Evolutionary conservation across 2,329 filamentous ascomycete species (phyloP), one percentile per base, ranked within the genome.

Genomic region (Nemania bipapillata): DNA sequence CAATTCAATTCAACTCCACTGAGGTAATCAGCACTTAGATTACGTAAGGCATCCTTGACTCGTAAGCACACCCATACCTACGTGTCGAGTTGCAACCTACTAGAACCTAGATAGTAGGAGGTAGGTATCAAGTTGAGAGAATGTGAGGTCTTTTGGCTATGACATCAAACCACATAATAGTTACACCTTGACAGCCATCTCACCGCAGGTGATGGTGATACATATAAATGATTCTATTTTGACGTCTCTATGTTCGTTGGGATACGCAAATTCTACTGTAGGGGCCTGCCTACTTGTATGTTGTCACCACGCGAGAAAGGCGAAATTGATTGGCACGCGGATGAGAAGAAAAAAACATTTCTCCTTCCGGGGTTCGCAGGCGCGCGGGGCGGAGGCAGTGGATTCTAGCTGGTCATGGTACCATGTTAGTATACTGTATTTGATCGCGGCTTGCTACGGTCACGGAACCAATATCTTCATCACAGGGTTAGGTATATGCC

Each of bases 21-120:
- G 30, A 53, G 30, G 30, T 45, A 17, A 53, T 57, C 35, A 35
- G 54, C 52, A 47, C n/a, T 63, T 47, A 24, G 26, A n/a, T 63
- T 61, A 52, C 55, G n/a, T 52, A 60, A 47, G 53, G 28, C 42
- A 57, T 54, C 56, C 20, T 65, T 68, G 68, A 70, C 68, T 70
- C 68, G 56, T 61, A 65, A 59, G 28, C 40, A 59, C 26, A n/a
- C n/a, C n/a, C n/a, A n/a, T n/a, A n/a, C n/a, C n/a, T n/a, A n/a
- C n/a, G n/a, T n/a, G n/a, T n/a, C n/a, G n/a, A n/a, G n/a, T n/a
- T n/a, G n/a, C n/a, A n/a, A n/a, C n/a, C n/a, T n/a, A n/a, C n/a
- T n/a, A n/a, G n/a, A n/a, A n/a, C n/a, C n/a, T n/a, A n/a, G n/a
- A n/a, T n/a, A n/a, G n/a, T n/a, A n/a, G n/a, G n/a, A n/a, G n/a